phyloP scores from a whole-genome alignment of 164 flowering plant genomes.

The Vitis rupestris region DNA sequence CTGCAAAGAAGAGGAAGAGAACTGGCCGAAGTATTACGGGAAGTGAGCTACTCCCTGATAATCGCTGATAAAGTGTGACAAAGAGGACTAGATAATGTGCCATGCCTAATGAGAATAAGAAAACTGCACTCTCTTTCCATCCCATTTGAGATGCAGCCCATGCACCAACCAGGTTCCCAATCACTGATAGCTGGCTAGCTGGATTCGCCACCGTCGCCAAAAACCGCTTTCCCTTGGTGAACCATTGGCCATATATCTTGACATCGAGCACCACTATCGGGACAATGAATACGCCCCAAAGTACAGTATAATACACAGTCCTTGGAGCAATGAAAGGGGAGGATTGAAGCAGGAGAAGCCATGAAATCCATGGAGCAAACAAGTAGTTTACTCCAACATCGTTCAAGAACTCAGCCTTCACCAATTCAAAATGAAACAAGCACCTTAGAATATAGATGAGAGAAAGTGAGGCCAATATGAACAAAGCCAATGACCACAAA shows the following conservation, averaged over 20 bases:
- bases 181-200: slow-evolving; percentile 32
- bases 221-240: slow-evolving; percentile 30
- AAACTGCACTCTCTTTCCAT: slow-evolving; percentile 32
- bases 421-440: slow-evolving; percentile 20
- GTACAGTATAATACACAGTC: slow-evolving; percentile 1
- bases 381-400: slow-evolving; percentile 33
- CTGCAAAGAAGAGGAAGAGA: slow-evolving; percentile 34
- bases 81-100: slow-evolving; percentile 34
- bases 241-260: slow-evolving; percentile 40
- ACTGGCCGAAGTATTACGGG: slow-evolving; percentile 29
- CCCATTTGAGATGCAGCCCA: slow-evolving; percentile 35
- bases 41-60: slow-evolving; percentile 14
- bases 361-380: slow-evolving; percentile 35
- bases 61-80: slow-evolving; percentile 37
- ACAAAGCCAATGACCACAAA: slow-evolving; percentile 26
- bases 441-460: slow-evolving; percentile 25
- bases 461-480: slow-evolving; percentile 15
- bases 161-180: slow-evolving; percentile 34
- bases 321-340: slow-evolving; percentile 21
- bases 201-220: slow-evolving; percentile 34
- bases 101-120: slow-evolving; percentile 30
- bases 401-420: slow-evolving; percentile 28
- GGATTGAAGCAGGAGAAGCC: slow-evolving; percentile 32
- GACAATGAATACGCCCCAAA: slow-evolving; percentile 19
- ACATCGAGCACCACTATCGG: slow-evolving; percentile 28